Percentiles rank a stretch among this genome's conserved stretches.
phyloP scores from a whole-genome alignment of 495 filamentous ascomycete genomes.

The Aspergillus biplanus region DNA sequence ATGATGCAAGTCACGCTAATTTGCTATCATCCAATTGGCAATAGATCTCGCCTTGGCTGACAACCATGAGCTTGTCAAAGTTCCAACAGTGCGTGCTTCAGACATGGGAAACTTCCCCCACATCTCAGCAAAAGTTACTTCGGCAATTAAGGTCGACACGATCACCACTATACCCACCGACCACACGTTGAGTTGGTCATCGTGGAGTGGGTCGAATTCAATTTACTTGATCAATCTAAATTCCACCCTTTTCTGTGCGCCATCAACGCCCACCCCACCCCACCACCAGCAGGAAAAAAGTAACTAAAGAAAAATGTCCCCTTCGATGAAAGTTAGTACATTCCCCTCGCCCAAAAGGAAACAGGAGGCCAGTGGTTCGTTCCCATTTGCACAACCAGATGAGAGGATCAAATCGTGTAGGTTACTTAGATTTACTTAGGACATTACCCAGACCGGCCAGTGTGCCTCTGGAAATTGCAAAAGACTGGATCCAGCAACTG shows the following conservation, averaged over 20 bases:
- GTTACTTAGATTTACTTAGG: not conserved
- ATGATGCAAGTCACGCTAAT: too few species aligned
- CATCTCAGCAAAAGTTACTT: not conserved
- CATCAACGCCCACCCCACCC: too few species aligned
- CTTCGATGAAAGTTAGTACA: not conserved
- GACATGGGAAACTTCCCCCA: not conserved
- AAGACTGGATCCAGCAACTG: not conserved
- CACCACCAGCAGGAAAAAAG: not conserved
- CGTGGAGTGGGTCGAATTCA: too few species aligned
- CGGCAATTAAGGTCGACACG: not conserved
- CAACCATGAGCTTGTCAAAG: too few species aligned
- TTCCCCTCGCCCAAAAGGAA: not conserved
- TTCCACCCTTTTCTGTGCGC: too few species aligned
- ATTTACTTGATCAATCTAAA: too few species aligned
- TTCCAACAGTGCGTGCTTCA: too few species aligned
- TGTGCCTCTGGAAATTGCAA: not conserved
- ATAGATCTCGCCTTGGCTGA: too few species aligned
- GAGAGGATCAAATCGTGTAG: conserved; percentile 1
- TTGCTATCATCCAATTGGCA: too few species aligned
- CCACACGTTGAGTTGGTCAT: not conserved
- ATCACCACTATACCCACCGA: not conserved
- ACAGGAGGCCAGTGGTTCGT: not conserved
- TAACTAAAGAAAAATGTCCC: not conserved
- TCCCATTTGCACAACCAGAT: not conserved
- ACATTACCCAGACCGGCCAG: not conserved